A percentile compares a stretch with the other conserved stretches of the same genome.
These are phyloP conservation scores for Perkinsus chesapeaki DNA, from an alignment of 169 alveolate genomes.

Conservation along the genomic window DNA sequence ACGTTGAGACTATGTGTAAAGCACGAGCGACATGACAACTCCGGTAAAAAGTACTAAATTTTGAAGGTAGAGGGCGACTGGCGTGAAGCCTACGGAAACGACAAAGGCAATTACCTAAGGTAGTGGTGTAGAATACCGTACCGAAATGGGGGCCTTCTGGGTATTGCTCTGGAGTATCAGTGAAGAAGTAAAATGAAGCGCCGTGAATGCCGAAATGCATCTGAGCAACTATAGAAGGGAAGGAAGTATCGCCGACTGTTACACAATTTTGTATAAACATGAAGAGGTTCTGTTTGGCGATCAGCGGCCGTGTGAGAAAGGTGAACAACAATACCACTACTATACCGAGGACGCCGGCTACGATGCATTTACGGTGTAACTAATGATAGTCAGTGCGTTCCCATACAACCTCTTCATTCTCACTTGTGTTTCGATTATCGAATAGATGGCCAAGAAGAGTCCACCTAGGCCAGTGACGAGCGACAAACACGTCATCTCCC, in stretches of 20 bases:
- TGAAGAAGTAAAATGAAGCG: slow-evolving; percentile 13
- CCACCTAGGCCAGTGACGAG: neutral
- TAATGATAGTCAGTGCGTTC: neutral
- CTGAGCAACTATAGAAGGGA: neutral
- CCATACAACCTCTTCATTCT: neutral
- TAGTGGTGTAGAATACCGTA: neutral
- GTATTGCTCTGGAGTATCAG: slow-evolving; percentile 4
- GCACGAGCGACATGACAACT: too few species aligned
- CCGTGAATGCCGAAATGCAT: neutral
- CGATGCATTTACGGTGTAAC: neutral
- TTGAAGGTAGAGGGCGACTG: too few species aligned
- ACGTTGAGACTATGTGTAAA: too few species aligned
- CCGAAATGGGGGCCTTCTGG: slow-evolving; percentile 12
- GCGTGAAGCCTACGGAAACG: too few species aligned
- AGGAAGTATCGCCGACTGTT: neutral
- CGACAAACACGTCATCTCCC: neutral
- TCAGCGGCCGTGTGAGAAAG: neutral
- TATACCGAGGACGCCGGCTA: neutral
- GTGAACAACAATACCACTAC: neutral
- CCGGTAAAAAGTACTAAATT: too few species aligned
- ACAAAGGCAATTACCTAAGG: neutral
- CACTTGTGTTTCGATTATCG: neutral
- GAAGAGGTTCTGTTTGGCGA: slow-evolving; percentile 2
- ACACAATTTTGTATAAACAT: neutral
- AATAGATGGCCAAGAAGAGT: neutral